These are phyloP conservation scores for Colletotrichum eremochloae DNA, from an alignment of 2,329 filamentous ascomycete genomes.

Conservation along the genomic window DNA sequence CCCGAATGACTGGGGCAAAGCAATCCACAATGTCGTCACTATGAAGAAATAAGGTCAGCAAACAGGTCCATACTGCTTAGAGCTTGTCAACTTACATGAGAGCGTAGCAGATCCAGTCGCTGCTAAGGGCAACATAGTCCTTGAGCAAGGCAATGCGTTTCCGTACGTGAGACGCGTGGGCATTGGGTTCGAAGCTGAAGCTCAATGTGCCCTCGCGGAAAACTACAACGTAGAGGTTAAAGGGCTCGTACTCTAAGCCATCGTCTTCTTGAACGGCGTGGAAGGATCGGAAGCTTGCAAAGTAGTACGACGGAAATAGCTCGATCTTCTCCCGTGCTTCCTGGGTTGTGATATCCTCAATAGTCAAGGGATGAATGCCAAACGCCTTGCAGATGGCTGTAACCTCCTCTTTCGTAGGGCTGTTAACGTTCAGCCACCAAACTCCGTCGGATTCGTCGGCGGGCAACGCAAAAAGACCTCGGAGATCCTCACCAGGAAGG, in stretches of 20 bases:
- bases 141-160: slow-evolving; percentile 93
- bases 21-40: slow-evolving; percentile 97
- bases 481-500: slow-evolving; percentile 89
- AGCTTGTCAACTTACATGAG: slow-evolving; percentile 77
- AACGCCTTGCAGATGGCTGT: slow-evolving; percentile 92
- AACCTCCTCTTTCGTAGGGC: slow-evolving; percentile 89
- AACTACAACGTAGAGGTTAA: slow-evolving; percentile 97
- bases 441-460: slow-evolving; percentile 79
- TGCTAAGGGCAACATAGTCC: slow-evolving; percentile 93
- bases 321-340: slow-evolving; percentile 99
- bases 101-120: slow-evolving; percentile 99
- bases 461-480: slow-evolving; percentile 82
- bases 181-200: slow-evolving; percentile 91
- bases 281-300: slow-evolving; percentile 97
- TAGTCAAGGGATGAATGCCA: slow-evolving; percentile 93
- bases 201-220: slow-evolving; percentile 95
- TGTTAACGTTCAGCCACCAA: slow-evolving; percentile 98
- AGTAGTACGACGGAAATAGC: slow-evolving; percentile 97
- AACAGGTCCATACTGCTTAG: neutral
- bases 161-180: slow-evolving; percentile 88
- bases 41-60: slow-evolving; percentile 46
- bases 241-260: slow-evolving; percentile 89
- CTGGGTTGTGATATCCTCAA: slow-evolving; percentile 95
- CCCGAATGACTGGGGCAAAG: slow-evolving; percentile 89
- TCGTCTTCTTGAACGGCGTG: slow-evolving; percentile 81